Evolutionary conservation across 2,329 filamentous ascomycete genomes (phyloP).

Genomic region (Neurospora sp.): DNA sequence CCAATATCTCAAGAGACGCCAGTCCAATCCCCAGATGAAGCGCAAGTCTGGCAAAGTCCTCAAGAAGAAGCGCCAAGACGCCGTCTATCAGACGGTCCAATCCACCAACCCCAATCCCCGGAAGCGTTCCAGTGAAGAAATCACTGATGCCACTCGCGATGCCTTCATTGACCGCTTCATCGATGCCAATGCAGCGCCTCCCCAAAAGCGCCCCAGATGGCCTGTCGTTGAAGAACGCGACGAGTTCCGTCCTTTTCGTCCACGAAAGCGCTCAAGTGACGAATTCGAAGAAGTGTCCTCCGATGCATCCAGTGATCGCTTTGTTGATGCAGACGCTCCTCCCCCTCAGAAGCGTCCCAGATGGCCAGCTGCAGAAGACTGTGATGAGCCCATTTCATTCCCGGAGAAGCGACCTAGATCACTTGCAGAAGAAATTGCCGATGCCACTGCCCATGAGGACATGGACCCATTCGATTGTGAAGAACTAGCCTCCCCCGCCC

Average conservation of each 20-base stretch:
- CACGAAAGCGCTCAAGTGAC: background rate
- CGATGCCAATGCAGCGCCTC: background rate
- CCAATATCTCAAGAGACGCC: background rate
- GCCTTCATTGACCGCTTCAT: background rate
- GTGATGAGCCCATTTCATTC: background rate
- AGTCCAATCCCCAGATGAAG: background rate
- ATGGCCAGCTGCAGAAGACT: background rate
- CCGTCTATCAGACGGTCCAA: background rate
- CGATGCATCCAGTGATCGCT: background rate
- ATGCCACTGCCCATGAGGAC: background rate
- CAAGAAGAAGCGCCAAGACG: background rate
- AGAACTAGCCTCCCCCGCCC: background rate
- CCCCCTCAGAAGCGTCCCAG: background rate
- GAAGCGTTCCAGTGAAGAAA: background rate
- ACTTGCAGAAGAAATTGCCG: background rate
- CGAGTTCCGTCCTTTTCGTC: background rate
- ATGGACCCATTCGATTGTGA: background rate
- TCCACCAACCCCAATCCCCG: background rate
- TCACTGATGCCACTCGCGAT: background rate
- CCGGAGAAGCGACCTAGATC: background rate
- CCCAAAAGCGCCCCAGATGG: background rate
- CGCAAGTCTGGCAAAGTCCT: background rate
- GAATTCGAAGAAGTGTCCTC: background rate
- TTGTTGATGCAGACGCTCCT: background rate
- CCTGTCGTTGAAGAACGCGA: background rate